A percentile compares a stretch with the other conserved stretches of the same genome.
phyloP scores from a whole-genome alignment of 805 yeast species.

The Saturnispora bothae region DNA sequence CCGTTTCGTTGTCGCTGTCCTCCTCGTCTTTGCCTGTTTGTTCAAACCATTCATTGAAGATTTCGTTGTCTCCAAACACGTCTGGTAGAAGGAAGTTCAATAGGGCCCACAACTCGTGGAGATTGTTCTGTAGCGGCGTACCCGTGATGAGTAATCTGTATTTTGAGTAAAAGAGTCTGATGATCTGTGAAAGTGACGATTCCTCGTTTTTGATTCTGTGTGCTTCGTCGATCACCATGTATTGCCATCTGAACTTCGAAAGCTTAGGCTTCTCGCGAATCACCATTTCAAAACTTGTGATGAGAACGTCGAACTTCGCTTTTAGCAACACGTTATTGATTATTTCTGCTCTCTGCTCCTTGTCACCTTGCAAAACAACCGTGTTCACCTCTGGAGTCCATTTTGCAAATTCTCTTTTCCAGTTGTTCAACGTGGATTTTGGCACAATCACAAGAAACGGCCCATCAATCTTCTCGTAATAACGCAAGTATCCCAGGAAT shows the following conservation, averaged over 20 bases:
- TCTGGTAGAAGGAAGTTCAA: conserved; percentile 70
- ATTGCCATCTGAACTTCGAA: conserved; percentile 63
- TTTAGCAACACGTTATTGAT: conserved; percentile 39
- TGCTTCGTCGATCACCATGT: conserved; percentile 73
- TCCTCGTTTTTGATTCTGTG: conserved; percentile 76
- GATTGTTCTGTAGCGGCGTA: conserved; percentile 71
- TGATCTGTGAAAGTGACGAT: conserved; percentile 59
- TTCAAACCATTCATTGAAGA: conserved; percentile 69
- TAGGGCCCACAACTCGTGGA: conserved; percentile 76
- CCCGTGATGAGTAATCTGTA: conserved; percentile 70
- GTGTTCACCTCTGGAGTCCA: conserved; percentile 78
- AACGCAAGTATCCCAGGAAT: conserved; percentile 61
- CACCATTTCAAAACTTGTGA: conserved; percentile 68
- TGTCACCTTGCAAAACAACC: conserved; percentile 64
- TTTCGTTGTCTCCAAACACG: conserved; percentile 60
- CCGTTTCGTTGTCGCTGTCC: conserved; percentile 25
- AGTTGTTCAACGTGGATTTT: conserved; percentile 69
- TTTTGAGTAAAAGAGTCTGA: conserved; percentile 59
- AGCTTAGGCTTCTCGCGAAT: conserved; percentile 62
- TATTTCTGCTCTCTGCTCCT: conserved; percentile 49
- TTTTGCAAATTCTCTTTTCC: conserved; percentile 65
- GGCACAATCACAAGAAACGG: conserved; percentile 74
- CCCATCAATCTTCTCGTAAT: conserved; percentile 47
- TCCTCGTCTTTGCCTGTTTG: conserved; percentile 28
- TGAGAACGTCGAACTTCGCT: conserved; percentile 62